Base-by-base conservation (phyloP, 2,329 filamentous ascomycete species). In the Pseudogymnoascus sp. region DNA sequence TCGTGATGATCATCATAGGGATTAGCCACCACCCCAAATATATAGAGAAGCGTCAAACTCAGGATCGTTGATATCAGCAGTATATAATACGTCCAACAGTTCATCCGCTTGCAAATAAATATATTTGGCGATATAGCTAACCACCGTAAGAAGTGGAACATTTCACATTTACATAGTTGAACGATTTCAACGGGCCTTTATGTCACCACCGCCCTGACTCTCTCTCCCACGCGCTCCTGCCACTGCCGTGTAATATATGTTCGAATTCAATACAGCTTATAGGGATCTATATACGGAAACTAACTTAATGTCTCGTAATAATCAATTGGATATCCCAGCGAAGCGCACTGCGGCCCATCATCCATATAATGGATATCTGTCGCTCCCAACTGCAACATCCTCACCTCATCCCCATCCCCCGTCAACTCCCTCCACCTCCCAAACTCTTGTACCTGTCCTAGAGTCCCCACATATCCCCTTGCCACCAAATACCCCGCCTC, bases 381-480 rank as follows among this genome's bases (percentile, higher is more conserved):
- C 4, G 23, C 23, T 4, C 22, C 45, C 8, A 52, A 30, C 23
- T 30, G 64, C 58, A 69, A 49, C 58, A 63, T 38, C 25, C 65
- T 65, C 66, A 69, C 64, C 28, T 38, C 62, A 3, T 19, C 11
- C 3, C 62, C 60, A 16, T 45, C 60, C n/a, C 6, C 5, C 28
- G 12, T 28, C 16, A 69, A 41, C 8, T 64, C 65, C 9, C 52
- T 42, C 70, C 70, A 72, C 9, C 12, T 16, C 1, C 69, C 70
- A 7, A 66, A 64, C 36, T 39, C 62, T 4, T 65, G 42, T n/a
- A 72, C 59, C 39, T 68, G 64, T 8, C 60, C 25, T 36, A 58
- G 52, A 2, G 69, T 72, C n/a, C 67, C 64, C 1, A 2, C 33
- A 61, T 65, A 72, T 0, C 67, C 66, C 61, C 70, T 65, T 7